Conservation (phyloP, 176 grass and related monocot genomes). For the Elaeis guineensis region DNA sequence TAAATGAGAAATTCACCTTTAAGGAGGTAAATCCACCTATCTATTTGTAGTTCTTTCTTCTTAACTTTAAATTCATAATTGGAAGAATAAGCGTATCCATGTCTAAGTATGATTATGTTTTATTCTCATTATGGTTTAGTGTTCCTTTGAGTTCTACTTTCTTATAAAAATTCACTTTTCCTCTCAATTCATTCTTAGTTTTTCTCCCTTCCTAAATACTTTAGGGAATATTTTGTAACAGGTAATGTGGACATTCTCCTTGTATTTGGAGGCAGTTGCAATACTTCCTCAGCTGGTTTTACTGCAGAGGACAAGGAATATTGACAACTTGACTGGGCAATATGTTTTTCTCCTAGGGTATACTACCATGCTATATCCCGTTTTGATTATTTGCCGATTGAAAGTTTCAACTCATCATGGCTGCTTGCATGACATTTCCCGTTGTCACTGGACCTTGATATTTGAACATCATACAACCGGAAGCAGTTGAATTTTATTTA, state of each 20-base stretch:
- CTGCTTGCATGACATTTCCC: too few relatives aligned
- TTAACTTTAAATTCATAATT: conserved; percentile 2
- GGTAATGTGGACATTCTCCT: conserved; percentile 94
- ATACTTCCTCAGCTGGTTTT: conserved; percentile 94
- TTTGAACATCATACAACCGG: too few relatives aligned
- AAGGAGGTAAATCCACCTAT: conserved; percentile 46
- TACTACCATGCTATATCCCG: conserved; percentile 4
- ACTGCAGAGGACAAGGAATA: conserved; percentile 81
- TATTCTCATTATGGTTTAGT: neutral
- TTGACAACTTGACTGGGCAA: conserved; percentile 90
- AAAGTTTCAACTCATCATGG: too few relatives aligned
- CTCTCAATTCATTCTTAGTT: too few relatives aligned
- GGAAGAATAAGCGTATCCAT: too few relatives aligned
- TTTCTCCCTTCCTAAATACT: too few relatives aligned
- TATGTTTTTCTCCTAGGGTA: conserved; percentile 97
- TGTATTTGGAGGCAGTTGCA: conserved; percentile 89
- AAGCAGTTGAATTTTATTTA: too few relatives aligned
- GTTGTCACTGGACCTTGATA: too few relatives aligned
- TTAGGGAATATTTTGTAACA: conserved; percentile 16
- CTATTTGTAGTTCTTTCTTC: conserved; percentile 5
- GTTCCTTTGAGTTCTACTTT: conserved; percentile 9
- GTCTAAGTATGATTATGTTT: too few relatives aligned
- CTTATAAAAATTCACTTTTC: too few relatives aligned
- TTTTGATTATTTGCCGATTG: too few relatives aligned
- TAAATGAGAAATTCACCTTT: conserved; percentile 82